A percentile compares a stretch with the other conserved stretches of the same genome.
phyloP scores from a whole-genome alignment of 139 green algal species.

The Coelastrella sp. region DNA sequence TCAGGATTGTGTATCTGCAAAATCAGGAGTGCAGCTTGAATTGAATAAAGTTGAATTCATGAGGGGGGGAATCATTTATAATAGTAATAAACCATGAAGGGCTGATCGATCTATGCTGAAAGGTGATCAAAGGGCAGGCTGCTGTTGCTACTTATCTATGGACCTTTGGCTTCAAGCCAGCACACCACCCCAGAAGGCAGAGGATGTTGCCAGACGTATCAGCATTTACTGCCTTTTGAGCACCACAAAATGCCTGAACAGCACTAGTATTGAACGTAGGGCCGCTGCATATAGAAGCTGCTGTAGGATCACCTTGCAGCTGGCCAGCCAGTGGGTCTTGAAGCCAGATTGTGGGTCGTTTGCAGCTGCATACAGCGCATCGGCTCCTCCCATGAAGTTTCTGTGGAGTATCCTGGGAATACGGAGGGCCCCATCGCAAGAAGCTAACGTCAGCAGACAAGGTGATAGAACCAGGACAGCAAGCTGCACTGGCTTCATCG shows the following conservation, averaged over 20 bases:
- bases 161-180: too few relatives aligned
- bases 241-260: too few relatives aligned
- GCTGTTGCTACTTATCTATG: too few relatives aligned
- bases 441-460: not conserved
- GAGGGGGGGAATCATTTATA: too few relatives aligned
- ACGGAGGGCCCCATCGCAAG: not conserved
- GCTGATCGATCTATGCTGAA: too few relatives aligned
- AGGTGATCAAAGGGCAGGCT: too few relatives aligned
- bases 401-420: slow-evolving; percentile 18
- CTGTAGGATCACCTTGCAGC: slow-evolving; percentile 22
- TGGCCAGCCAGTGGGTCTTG: slow-evolving; percentile 37
- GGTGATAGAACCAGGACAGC: not conserved
- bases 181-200: too few relatives aligned
- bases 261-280: not conserved
- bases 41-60: too few relatives aligned
- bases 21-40: not conserved
- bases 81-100: too few relatives aligned
- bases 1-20: slow-evolving; percentile 17
- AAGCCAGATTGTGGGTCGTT: not conserved
- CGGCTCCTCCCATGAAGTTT: slow-evolving; percentile 28
- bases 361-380: not conserved
- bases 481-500: not conserved
- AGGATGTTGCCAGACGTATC: too few relatives aligned
- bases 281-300: not conserved
- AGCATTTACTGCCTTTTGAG: too few relatives aligned